Evolutionary conservation across 2,329 filamentous ascomycete genomes (phyloP).

Genomic region (Helicocarpus griseus): DNA sequence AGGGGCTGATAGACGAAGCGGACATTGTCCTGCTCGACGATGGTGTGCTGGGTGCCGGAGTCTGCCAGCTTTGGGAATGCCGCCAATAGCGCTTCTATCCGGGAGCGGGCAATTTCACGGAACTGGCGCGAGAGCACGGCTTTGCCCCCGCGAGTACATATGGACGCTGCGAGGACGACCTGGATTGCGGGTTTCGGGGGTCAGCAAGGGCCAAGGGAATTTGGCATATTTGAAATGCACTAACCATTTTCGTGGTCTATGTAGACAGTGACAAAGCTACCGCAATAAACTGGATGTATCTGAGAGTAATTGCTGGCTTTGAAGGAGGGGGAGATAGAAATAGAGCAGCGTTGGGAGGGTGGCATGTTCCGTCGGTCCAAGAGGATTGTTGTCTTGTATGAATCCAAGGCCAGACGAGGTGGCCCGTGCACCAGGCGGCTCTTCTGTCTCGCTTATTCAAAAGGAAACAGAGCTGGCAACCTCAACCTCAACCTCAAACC

Average conservation of each 20-base stretch:
- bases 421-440: constrained; percentile 8
- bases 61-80: constrained; percentile 97
- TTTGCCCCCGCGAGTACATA: constrained; percentile 97
- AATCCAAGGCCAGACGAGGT: neutral
- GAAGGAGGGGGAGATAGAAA: neutral
- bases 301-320: neutral
- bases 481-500: neutral
- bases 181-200: constrained; percentile 30
- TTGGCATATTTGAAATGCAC: constrained; percentile 7
- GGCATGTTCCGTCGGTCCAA: neutral
- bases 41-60: constrained; percentile 93
- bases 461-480: neutral
- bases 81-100: constrained; percentile 91
- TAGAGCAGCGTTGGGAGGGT: neutral
- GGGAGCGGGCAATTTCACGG: constrained; percentile 90
- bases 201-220: constrained; percentile 6
- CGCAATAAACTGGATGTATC: neutral
- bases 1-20: constrained; percentile 98
- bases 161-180: constrained; percentile 97
- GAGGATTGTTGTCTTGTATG: constrained; percentile 4
- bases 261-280: neutral
- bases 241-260: constrained; percentile 20
- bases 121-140: constrained; percentile 97
- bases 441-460: constrained; percentile 4
- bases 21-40: constrained; percentile 97